Evolutionary conservation across 1,139 yeast species (phyloP).

Genomic region (Lodderomyces jiufengensis): DNA sequence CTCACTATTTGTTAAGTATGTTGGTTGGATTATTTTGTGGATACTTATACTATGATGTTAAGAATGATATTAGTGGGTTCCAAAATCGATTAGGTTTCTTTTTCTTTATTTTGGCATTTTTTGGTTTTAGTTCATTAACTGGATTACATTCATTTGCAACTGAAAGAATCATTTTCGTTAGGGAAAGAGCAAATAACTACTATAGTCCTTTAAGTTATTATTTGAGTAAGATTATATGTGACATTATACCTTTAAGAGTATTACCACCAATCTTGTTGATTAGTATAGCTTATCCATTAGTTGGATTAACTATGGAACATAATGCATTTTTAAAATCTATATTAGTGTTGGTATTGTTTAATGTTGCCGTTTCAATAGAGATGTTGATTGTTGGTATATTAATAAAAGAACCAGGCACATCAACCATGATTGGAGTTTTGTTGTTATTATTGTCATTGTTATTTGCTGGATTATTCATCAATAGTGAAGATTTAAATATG

Average conservation of each 20-base stretch:
- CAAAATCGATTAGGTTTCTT: slow-evolving; percentile 92
- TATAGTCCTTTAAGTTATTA: slow-evolving; percentile 86
- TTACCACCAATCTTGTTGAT: slow-evolving; percentile 83
- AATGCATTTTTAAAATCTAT: slow-evolving; percentile 74
- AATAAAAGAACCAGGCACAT: slow-evolving; percentile 87
- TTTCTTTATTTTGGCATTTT: slow-evolving; percentile 82
- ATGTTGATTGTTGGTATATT: slow-evolving; percentile 84
- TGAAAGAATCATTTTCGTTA: slow-evolving; percentile 82
- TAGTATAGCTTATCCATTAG: slow-evolving; percentile 87
- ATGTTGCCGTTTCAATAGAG: slow-evolving; percentile 80
- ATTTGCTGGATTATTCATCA: slow-evolving; percentile 90
- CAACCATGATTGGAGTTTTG: slow-evolving; percentile 83
- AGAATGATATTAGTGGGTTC: slow-evolving; percentile 91
- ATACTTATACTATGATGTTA: slow-evolving; percentile 71
- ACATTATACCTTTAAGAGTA: slow-evolving; percentile 82
- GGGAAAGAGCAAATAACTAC: slow-evolving; percentile 93
- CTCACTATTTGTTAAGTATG: slow-evolving; percentile 77
- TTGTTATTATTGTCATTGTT: slow-evolving; percentile 77
- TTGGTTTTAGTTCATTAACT: slow-evolving; percentile 91
- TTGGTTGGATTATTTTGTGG: slow-evolving; percentile 84
- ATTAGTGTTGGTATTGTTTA: slow-evolving; percentile 71
- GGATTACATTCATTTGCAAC: slow-evolving; percentile 84
- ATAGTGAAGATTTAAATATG: slow-evolving; percentile 68
- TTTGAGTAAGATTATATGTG: slow-evolving; percentile 80
- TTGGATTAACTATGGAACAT: slow-evolving; percentile 78